Evolutionary conservation across 2,329 filamentous ascomycete species (phyloP).

Genomic region (Graphiopsis chlorocephala): DNA sequence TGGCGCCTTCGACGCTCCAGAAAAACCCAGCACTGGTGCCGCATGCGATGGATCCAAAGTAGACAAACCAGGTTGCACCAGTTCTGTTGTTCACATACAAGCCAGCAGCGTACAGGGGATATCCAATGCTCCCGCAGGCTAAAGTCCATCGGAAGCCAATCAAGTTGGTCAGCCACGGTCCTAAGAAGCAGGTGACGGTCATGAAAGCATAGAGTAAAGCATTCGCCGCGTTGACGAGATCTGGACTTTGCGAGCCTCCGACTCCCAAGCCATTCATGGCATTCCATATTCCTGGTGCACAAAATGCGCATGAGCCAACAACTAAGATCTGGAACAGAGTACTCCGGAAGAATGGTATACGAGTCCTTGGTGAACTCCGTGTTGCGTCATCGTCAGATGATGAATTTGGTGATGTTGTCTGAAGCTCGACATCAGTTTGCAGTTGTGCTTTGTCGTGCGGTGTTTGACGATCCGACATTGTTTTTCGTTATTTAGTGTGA

Average conservation of each 20-base stretch:
- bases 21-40: slow-evolving; percentile 50
- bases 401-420: neutral
- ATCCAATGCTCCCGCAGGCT: slow-evolving; percentile 27
- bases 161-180: slow-evolving; percentile 34
- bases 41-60: slow-evolving; percentile 47
- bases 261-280: slow-evolving; percentile 69
- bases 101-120: slow-evolving; percentile 47
- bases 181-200: slow-evolving; percentile 66
- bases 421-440: neutral
- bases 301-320: slow-evolving; percentile 12
- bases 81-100: slow-evolving; percentile 50
- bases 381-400: neutral
- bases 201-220: slow-evolving; percentile 70
- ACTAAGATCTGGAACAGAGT: slow-evolving; percentile 15
- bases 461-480: neutral
- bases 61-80: slow-evolving; percentile 51
- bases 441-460: neutral
- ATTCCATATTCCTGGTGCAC: slow-evolving; percentile 55
- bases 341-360: slow-evolving; percentile 19
- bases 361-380: neutral
- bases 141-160: slow-evolving; percentile 32
- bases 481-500: neutral
- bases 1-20: slow-evolving; percentile 50
- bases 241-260: slow-evolving; percentile 62
- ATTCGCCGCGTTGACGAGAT: slow-evolving; percentile 68